A percentile compares a stretch with the other conserved stretches of the same genome.
These are phyloP conservation scores for Huntiella moniliformis DNA, from an alignment of 2,329 filamentous ascomycete genomes.

Conservation along the genomic window DNA sequence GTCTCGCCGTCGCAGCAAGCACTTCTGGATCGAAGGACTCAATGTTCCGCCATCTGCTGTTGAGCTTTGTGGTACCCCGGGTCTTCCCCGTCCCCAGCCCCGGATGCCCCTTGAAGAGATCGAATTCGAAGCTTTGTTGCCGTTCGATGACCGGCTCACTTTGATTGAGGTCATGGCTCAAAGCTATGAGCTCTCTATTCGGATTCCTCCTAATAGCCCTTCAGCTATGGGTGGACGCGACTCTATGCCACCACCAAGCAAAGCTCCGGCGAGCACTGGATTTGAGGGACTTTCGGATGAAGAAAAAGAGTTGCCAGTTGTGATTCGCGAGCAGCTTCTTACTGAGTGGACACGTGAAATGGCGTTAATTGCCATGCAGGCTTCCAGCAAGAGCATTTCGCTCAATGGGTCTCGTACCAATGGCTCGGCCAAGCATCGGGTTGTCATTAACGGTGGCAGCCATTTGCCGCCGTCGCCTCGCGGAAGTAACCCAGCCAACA, in stretches of 20 bases:
- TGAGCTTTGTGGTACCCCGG: constrained; percentile 39
- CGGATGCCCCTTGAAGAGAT: constrained; percentile 33
- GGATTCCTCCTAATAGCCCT: constrained; percentile 51
- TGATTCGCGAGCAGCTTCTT: constrained; percentile 57
- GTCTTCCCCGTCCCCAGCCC: constrained; percentile 24
- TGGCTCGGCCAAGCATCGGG: constrained; percentile 31
- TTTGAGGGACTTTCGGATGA: not conserved
- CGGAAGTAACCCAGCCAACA: constrained; percentile 27
- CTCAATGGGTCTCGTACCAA: constrained; percentile 55
- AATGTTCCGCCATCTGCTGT: constrained; percentile 49
- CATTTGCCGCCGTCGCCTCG: constrained; percentile 17
- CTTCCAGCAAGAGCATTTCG: constrained; percentile 52
- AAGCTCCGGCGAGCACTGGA: not conserved
- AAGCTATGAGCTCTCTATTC: constrained; percentile 44
- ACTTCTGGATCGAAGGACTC: constrained; percentile 63
- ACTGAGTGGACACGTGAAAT: constrained; percentile 62
- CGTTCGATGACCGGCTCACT: constrained; percentile 54
- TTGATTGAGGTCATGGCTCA: constrained; percentile 58
- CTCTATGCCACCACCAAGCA: not conserved
- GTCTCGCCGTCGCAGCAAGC: constrained; percentile 48
- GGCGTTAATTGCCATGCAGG: constrained; percentile 48
- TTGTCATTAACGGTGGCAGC: constrained; percentile 37
- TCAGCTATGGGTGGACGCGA: constrained; percentile 45
- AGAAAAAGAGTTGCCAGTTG: constrained; percentile 38
- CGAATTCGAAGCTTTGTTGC: constrained; percentile 45